phyloP scores from a whole-genome alignment of 2,329 filamentous ascomycete genomes.

The Aspergillus latus region DNA sequence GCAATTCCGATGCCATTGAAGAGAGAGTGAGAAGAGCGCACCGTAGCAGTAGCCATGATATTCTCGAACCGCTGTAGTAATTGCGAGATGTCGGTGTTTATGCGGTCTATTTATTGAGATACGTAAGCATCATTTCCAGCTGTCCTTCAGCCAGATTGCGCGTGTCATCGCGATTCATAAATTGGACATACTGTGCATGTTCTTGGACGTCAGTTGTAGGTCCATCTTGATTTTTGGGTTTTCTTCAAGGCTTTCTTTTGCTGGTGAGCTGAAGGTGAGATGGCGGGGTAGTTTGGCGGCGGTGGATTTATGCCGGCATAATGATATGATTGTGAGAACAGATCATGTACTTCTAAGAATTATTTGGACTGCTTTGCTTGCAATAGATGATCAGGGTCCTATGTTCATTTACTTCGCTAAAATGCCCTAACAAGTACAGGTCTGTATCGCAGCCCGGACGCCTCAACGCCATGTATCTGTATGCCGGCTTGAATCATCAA shows the following conservation, averaged over 20 bases:
- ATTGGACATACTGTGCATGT: constrained; percentile 18
- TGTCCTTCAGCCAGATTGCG: neutral
- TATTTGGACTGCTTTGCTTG: too few species aligned
- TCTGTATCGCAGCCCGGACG: neutral
- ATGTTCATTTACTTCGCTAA: too few species aligned
- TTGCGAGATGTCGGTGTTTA: constrained; percentile 46
- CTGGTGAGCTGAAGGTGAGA: neutral
- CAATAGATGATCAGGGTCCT: neutral
- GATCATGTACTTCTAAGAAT: too few species aligned
- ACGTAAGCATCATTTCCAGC: neutral
- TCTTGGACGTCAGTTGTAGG: constrained; percentile 27
- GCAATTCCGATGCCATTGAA: too few species aligned
- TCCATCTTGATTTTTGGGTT: constrained; percentile 29
- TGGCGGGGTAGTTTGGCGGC: constrained; percentile 15
- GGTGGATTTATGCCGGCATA: constrained; percentile 18
- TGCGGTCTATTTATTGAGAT: constrained; percentile 36
- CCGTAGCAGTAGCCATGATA: constrained; percentile 55
- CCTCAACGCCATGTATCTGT: neutral
- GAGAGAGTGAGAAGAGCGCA: constrained; percentile 27
- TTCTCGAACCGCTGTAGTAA: constrained; percentile 56
- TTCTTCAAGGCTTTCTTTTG: neutral
- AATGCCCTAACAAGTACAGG: neutral
- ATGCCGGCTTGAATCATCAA: neutral
- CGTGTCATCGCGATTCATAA: neutral
- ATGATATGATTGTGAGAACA: neutral